Base-by-base conservation (phyloP, 352 stramenopile species). In the Globisporangium splendens region DNA sequence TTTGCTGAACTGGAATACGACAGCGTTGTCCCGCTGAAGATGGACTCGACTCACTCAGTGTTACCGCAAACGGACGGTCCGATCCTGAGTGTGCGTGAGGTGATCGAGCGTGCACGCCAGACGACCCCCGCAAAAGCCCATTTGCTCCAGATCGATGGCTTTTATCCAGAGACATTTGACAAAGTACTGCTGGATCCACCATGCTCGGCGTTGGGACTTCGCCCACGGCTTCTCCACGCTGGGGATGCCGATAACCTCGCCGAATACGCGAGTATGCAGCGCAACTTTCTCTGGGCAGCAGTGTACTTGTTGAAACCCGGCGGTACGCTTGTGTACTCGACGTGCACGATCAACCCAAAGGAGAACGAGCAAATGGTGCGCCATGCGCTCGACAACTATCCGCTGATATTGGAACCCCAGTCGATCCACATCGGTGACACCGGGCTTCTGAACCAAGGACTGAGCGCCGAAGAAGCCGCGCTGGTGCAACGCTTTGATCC, bases 351-450 rank as follows among this genome's bases (percentile, higher is more conserved):
- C 52, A 96, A 97, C 63, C 76, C 86, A 2, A 70, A 75, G 38
- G 94, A 98, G 65, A 98, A 98, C 60, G 93, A 98, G 65, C 69
- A 84, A 48, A 97, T 98, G 78, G 91, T 98, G 28, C 67, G 66
- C 1, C 86, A 96, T 64, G 91, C 95, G 28, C 72, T 98, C 8
- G 66, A 91, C 47, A 79, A 90, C 14, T 96, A 96, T 64, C 80
- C 86, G 10, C 63, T 98, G 49, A 61, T 88, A 49, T 74, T 98
- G 5, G 68, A 96, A 20, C 75, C 69, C 20, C 75, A 88, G 62
- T 62, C 68, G 1, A 70, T 75, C 46, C 75, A 79, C 41, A 61
- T 94, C 24, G 90, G 89, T 14, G 68, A 82, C 46, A 69, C 70
- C 0, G 92, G 88, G 6, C 56, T 97, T 24, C 11, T 68, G n/a